Evolutionary conservation across 805 yeast genomes (phyloP).

Genomic region (Myxozyma monticola): DNA sequence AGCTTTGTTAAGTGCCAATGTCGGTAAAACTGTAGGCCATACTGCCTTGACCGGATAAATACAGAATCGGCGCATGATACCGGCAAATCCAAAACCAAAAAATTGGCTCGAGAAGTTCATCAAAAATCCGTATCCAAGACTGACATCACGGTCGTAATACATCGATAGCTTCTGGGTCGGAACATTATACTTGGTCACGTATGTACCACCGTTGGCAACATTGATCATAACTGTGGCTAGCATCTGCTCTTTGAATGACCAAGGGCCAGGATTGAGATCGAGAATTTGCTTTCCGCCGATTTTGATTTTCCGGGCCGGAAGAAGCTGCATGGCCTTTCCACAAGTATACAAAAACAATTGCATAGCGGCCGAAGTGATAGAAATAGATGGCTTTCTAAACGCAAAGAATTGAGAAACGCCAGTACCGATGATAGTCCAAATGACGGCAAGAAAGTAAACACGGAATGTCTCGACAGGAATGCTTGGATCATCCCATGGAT

Average conservation of each 20-base stretch:
- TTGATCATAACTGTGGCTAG: slow-evolving; percentile 48
- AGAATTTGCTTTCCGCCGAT: slow-evolving; percentile 42
- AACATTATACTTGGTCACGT: slow-evolving; percentile 7
- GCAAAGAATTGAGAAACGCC: slow-evolving; percentile 59
- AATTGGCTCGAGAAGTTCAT: slow-evolving; percentile 58
- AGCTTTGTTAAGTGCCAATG: slow-evolving; percentile 51
- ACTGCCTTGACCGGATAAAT: slow-evolving; percentile 59
- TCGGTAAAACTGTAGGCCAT: slow-evolving; percentile 57
- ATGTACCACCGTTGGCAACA: slow-evolving; percentile 15
- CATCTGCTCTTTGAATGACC: slow-evolving; percentile 66
- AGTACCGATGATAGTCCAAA: slow-evolving; percentile 58
- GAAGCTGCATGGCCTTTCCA: slow-evolving; percentile 47
- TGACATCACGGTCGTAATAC: slow-evolving; percentile 40
- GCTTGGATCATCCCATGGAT: slow-evolving; percentile 46
- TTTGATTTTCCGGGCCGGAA: slow-evolving; percentile 52
- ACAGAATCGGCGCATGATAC: slow-evolving; percentile 57
- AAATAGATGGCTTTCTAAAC: slow-evolving; percentile 54
- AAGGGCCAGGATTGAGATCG: slow-evolving; percentile 61
- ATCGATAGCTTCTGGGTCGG: slow-evolving; percentile 35
- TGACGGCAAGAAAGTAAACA: slow-evolving; percentile 51
- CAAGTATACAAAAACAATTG: slow-evolving; percentile 61
- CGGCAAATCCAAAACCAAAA: slow-evolving; percentile 68
- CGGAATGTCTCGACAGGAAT: slow-evolving; percentile 52
- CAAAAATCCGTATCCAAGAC: slow-evolving; percentile 55
- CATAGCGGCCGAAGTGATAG: slow-evolving; percentile 52